Evolutionary conservation across 192 early-diverging fungal species (phyloP), one percentile per base, ranked within the genome.

Genomic region (Glomus cerebriforme): DNA sequence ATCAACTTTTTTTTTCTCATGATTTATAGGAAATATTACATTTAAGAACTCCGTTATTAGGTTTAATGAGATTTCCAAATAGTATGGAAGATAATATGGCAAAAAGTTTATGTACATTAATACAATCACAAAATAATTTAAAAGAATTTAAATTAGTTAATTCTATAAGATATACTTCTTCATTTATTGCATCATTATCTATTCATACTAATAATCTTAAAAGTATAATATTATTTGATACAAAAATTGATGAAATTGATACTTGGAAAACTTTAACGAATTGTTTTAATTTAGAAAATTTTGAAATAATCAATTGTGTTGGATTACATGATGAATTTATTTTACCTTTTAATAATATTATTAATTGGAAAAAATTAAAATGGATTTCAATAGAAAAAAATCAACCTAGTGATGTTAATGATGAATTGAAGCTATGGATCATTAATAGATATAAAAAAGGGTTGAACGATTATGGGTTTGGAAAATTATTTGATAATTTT

Each of bases 271-370:
- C 31, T 64, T 64, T 64, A 64, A 31, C 13, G 1, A 64, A 31
- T 29, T 64, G 27, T 64, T 17, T 32, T 15, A 64, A 64, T 15
- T 29, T 64, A 3, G 27, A 64, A 64, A 64, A 3, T 24, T 29
- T 64, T 26, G 27, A 64, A 64, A 64, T 64, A 31, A 64, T 64
- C 31, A 64, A 64, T 31, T 64, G 63, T 17, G 63, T 17, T 64
- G 63, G 63, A 64, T 26, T 64, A 31, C 10, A 32, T 64, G 2
- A 15, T 2, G 27, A 64, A 7, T 29, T 17, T 15, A 29, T 64
- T 13, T 31, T 13, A 31, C 29, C 27, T 13, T 64, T 64, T 31
- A 5, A 54, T 54, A 19, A 31, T 31, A 3, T 64, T n/a, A 29
- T 17, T 26, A 64, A 64, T n/a, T 64, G 7, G 10, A 12, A 26